A percentile compares a stretch with the other conserved stretches of the same genome.
These are phyloP conservation scores for Curvularia sp. DNA, from an alignment of 2,329 filamentous ascomycete species.

Conservation along the genomic window DNA sequence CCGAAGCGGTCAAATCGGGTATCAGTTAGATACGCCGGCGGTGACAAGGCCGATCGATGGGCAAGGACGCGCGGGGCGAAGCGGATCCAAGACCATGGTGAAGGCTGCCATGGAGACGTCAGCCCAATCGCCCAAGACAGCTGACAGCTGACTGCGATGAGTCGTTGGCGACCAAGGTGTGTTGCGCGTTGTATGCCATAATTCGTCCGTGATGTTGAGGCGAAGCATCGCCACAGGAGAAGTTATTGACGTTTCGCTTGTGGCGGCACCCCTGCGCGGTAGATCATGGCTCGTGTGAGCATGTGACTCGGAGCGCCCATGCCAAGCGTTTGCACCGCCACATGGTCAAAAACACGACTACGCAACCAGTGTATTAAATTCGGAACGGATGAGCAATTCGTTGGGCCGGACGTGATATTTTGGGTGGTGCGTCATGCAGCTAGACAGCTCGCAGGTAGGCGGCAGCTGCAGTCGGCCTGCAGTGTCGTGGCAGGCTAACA, in stretches of 20 bases:
- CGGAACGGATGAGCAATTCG: constrained; percentile 27
- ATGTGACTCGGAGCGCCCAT: constrained; percentile 34
- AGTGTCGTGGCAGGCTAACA: constrained; percentile 45
- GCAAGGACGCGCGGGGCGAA: constrained; percentile 12
- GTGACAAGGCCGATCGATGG: constrained; percentile 22
- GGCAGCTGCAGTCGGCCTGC: constrained; percentile 38
- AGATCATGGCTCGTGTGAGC: constrained; percentile 23
- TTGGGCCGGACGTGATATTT: constrained; percentile 41
- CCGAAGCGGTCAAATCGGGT: constrained; percentile 15
- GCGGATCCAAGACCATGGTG: constrained; percentile 15
- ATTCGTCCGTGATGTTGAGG: constrained; percentile 31
- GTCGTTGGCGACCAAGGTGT: constrained; percentile 8
- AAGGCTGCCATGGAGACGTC: constrained; percentile 18
- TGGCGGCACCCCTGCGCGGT: constrained; percentile 17
- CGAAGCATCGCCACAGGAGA: constrained; percentile 35
- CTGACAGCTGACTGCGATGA: constrained; percentile 15
- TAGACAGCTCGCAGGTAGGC: constrained; percentile 38
- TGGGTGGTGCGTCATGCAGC: constrained; percentile 42
- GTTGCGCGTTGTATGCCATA: constrained; percentile 19
- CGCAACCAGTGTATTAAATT: constrained; percentile 20
- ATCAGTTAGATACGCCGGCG: constrained; percentile 8
- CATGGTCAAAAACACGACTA: constrained; percentile 25
- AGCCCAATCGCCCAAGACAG: constrained; percentile 8
- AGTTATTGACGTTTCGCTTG: constrained; percentile 21
- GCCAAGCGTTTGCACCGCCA: constrained; percentile 43